Evolutionary conservation across 768 basidiomycete species (phyloP), one percentile per base, ranked within the genome.

Genomic region (Gymnopilus dilepis): DNA sequence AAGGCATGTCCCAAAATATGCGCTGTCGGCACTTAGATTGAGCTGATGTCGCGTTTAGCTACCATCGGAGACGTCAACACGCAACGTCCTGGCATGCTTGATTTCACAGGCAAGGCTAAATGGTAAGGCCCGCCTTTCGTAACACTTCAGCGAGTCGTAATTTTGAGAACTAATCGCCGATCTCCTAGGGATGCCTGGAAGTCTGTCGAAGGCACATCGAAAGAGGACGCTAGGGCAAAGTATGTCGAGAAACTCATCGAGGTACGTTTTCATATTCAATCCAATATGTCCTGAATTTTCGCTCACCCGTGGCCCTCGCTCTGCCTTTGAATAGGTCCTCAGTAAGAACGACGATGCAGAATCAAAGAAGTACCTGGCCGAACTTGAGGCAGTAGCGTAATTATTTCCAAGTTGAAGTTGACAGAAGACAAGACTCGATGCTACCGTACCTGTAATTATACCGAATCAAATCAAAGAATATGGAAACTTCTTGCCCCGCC

Each of bases 21-120:
- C 19, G 8, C 34, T n/a, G 55, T 59, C 31, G n/a, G 45, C 40
- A 41, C 17, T 38, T 30, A 57, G 52, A 45, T 56, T 40, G 60
- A 38, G 45, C 56, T 59, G 6, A 59, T 31, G 31, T 52, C 24
- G 24, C 21, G 62, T 15, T n/a, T 59, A 95, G 94, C 85, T 45
- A 94, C 81, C 6, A 70, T 86, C 37, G 95, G 95, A 53, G 89
- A 96, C 74, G 82, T 83, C 66, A 89, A 83, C 72, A 87, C 78
- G 54, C 0, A 74, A 24, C 78, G 84, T 24, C 91, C 92, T 43
- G 92, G 94, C 43, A 60, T 95, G 78, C 72, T 97, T 38, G 93
- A 97, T 73, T 96, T 97, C 70, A 76, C 79, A 21, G 96, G 90
- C 65, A 95, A 92, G 77, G 89, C 87, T 65, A 99, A 98, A 82